Base-by-base conservation (phyloP, 1,284 basidiomycete genomes). In the Ustilago hordei region DNA sequence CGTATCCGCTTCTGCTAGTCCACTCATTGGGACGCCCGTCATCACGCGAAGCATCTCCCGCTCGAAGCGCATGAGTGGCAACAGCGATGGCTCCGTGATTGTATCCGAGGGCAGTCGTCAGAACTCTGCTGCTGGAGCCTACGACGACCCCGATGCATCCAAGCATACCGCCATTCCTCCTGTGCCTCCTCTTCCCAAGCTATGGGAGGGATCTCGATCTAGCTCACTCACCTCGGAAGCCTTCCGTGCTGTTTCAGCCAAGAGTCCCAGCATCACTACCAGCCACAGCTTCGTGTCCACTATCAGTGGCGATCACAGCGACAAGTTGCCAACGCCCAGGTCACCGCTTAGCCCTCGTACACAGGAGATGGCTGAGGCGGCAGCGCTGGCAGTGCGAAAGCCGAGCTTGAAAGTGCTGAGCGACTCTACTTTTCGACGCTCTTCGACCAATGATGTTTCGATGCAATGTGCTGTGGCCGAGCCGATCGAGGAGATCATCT, bases 161-260 rank as follows among this genome's bases (percentile, higher is more conserved):
- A 60, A 68, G 5, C 57, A 60, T 39, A 48, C 64, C 19, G 75
- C 65, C 17, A 95, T 98, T 7, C 96, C 97, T 1, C 96, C 96
- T 28, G 97, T 99, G 1, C 96, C 96, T 38, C 96, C 97, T 50
- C 88, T 99, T 23, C 96, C 96, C 41, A 98, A 97, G 87, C 93
- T 95, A 79, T 87, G 94, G 75, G 92, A 93, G 41, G 90, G 88
- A 19, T 95, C 92, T 87, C 91, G 91, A 72, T 92, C 93, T 7
- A 89, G 50, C 89, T 89, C 64, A 58, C 66, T 75, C 47, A 67
- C 64, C 0, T 75, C 77, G 6, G 73, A 76, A 15, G 69, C 69
- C 7, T 69, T 72, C 64, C 61, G 53, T 31, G 60, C 66, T 12
- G 63, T 48, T 45, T 43, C 56, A 35, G 61, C 55, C 56, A 71